A percentile compares a stretch with the other conserved stretches of the same genome.
phyloP scores from a whole-genome alignment of 148 eudicot species.

The Chenopodium suecicum region DNA sequence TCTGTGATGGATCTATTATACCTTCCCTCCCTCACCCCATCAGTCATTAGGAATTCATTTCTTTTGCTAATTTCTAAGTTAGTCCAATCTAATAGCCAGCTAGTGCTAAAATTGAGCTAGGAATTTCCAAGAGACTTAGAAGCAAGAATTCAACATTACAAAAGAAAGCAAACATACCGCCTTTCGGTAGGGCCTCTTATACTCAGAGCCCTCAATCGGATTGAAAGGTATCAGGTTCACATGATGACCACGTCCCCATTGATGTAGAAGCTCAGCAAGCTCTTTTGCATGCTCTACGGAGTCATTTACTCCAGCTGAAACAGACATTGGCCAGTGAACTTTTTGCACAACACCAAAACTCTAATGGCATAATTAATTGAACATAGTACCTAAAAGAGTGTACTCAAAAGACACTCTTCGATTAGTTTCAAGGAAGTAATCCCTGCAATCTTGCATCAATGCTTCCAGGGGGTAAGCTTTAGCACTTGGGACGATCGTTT shows the following conservation, averaged over 20 bases:
- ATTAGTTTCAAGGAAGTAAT: constrained; percentile 82
- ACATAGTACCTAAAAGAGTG: constrained; percentile 77
- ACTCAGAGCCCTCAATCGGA: constrained; percentile 93
- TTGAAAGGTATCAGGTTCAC: constrained; percentile 96
- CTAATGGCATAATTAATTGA: constrained; percentile 14
- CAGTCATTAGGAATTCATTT: background rate
- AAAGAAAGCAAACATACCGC: constrained; percentile 47
- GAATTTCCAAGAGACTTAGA: too few species aligned
- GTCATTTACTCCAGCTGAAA: constrained; percentile 96
- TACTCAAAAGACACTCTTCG: constrained; percentile 96
- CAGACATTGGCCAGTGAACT: background rate
- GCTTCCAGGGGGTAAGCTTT: constrained; percentile 92
- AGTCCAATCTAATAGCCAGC: background rate
- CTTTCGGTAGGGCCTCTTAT: constrained; percentile 71
- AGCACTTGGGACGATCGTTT: constrained; percentile 94
- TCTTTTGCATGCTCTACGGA: constrained; percentile 82
- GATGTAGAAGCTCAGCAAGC: constrained; percentile 75
- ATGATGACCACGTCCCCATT: constrained; percentile 96
- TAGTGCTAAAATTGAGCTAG: background rate
- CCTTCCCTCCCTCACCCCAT: background rate
- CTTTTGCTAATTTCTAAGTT: background rate
- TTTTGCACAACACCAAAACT: background rate
- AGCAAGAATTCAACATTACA: background rate
- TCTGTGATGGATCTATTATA: background rate
- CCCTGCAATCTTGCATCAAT: constrained; percentile 91